Base-by-base conservation (phyloP, 208 protist species). In the Crithidia thermophila region DNA sequence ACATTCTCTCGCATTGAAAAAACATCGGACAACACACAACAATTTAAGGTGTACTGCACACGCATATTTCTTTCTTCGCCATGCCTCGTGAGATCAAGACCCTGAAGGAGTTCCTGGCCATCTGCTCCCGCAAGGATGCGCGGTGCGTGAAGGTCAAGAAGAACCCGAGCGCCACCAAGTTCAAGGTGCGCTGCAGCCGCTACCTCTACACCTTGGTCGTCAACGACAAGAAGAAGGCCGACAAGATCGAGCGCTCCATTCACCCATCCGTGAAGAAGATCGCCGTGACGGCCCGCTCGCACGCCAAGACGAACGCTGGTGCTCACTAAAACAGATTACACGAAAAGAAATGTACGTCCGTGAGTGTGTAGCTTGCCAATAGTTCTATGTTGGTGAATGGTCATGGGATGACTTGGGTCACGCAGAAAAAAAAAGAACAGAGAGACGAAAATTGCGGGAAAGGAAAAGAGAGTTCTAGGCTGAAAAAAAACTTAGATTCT, bases 131-230 rank as follows among this genome's bases (percentile, higher is more conserved):
- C 79, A 94, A 91, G 81, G 93, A 97, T 79, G 88, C 85, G 49
- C 89, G 88, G 64, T 94, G 87, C 73, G 93, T 97, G 75, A 95
- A 96, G 90, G 86, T 97, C 43, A 97, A 97, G 88, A 85, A 79
- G 67, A 97, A 97, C 87, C 76, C 79, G 23, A 82, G 59, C 49
- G 77, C 71, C 45, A 95, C 90, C 65, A 97, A 97, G 87, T 97
- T 97, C 86, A 97, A 97, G 89, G 93, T 97, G 31, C 87, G 93
- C 82, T 96, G 90, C 90, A 93, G 87, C 77, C 84, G 85, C 56
- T 97, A 89, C 83, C 87, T 97, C 52, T 97, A 97, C 89, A 97
- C 93, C 28, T 76, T 96, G 27, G 90, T 97, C 67, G 77, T 97
- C 31, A 64, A 82, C 53, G 93, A 97, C 79, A 93, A 93, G 85